Base-by-base conservation (phyloP, 1,284 basidiomycete genomes). In the Polyporus tsugae region DNA sequence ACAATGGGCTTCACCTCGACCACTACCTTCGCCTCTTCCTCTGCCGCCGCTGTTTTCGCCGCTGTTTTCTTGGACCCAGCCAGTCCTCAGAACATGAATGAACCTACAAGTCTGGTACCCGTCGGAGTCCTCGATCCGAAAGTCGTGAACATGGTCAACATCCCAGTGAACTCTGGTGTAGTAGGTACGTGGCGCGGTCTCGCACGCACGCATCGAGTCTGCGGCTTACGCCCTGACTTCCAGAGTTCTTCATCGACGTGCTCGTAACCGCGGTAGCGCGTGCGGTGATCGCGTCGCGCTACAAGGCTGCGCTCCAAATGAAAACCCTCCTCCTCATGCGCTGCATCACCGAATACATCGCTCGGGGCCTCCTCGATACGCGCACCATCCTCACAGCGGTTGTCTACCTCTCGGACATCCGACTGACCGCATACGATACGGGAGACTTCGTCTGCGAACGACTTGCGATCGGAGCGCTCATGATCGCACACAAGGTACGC, bases 361-460 rank as follows among this genome's bases (percentile, higher is more conserved):
- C 29, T 15, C 5, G n/a, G 29, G 59, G 62, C 9, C 7, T 87
- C 72, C 83, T 89, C 66, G 82, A 83, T 60, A 84, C 85, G 60
- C 80, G 86, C 55, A 85, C 83, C 57, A 76, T 91, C 72, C 82
- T 91, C 42, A 86, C 85, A 38, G 79, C 89, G 0, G 84, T 91
- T 60, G 86, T 86, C 72, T 91, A 89, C 75, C 85, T 91, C 69
- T 82, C 86, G 75, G 80, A 89, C 55, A 86, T 88, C 5, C 85
- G 85, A 67, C 83, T 84, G 4, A 84, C 89, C 78, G 84, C 87
- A 67, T 87, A 89, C 70, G 87, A 86, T 17, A 75, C 86, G 67
- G 86, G 88, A 71, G 86, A 89, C 70, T 90, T 88, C 88, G 87
- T 88, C 19, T 83, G 88, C 39, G 89, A 91, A 75, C 84, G 89